A percentile compares a stretch with the other conserved stretches of the same genome.
phyloP scores from a whole-genome alignment of 2,329 filamentous ascomycete species.

The Fusarium devonianum region DNA sequence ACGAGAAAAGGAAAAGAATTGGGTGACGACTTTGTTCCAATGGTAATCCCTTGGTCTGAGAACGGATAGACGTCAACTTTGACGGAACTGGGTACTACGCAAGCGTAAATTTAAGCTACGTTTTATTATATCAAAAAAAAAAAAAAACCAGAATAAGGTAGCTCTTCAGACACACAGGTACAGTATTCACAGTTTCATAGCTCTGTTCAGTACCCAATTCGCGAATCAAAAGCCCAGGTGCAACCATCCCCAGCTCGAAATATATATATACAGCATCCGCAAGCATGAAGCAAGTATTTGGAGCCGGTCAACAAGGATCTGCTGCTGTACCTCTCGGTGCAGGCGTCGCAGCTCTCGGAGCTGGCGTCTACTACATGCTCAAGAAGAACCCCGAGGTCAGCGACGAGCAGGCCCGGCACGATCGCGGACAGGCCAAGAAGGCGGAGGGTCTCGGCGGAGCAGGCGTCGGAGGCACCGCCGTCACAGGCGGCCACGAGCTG shows the following conservation, averaged over 20 bases:
- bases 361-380: slow-evolving; percentile 34
- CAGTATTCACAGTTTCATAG: no score
- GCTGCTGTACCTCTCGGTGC: slow-evolving; percentile 24
- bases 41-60: slow-evolving; percentile 32
- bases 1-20: slow-evolving; percentile 19
- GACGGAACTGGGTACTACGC: slow-evolving; percentile 33
- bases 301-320: slow-evolving; percentile 30
- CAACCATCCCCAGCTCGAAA: no score
- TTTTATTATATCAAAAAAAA: no score
- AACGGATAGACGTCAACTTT: slow-evolving; percentile 34
- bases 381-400: slow-evolving; percentile 19
- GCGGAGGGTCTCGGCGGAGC: slow-evolving; percentile 44
- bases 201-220: no score
- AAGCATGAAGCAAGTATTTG: slow-evolving; percentile 29
- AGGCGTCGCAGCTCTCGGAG: slow-evolving; percentile 36
- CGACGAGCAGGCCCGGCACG: slow-evolving; percentile 25
- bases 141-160: no score
- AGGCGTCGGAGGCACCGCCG: slow-evolving; percentile 44
- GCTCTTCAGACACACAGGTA: no score
- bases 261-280: no score
- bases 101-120: slow-evolving; percentile 35
- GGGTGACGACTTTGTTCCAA: slow-evolving; percentile 20
- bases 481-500: slow-evolving; percentile 44
- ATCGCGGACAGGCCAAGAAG: slow-evolving; percentile 42
- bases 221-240: no score